These are phyloP conservation scores for Litchi chinensis DNA, from an alignment of 345 rosid species.

Conservation along the genomic window DNA sequence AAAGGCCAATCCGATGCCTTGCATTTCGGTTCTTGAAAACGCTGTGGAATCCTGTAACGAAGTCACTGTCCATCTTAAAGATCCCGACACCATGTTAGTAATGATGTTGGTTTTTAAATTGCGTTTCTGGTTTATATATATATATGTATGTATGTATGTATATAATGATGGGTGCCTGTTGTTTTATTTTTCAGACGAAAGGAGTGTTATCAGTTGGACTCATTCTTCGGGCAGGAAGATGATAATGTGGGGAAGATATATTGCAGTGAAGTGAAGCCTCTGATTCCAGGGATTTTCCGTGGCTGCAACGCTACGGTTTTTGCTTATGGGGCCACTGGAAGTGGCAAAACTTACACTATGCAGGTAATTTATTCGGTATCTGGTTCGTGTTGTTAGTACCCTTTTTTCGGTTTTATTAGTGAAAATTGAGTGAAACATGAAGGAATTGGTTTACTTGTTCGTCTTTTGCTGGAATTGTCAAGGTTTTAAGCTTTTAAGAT, in stretches of 20 bases:
- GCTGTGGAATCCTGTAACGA: slow-evolving; percentile 37
- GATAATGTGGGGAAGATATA: slow-evolving; percentile 66
- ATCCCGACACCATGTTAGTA: slow-evolving; percentile 66
- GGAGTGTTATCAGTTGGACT: slow-evolving; percentile 77
- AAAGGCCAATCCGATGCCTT: slow-evolving; percentile 32
- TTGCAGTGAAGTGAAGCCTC: slow-evolving; percentile 65
- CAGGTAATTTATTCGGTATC: slow-evolving; percentile 48
- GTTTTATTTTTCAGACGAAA: slow-evolving; percentile 50
- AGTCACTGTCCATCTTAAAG: slow-evolving; percentile 69
- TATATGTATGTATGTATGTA: too few relatives aligned
- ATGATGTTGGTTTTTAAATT: neutral
- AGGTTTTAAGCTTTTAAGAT: neutral
- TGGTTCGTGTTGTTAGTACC: neutral
- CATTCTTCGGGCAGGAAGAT: slow-evolving; percentile 69
- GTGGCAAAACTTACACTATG: slow-evolving; percentile 94
- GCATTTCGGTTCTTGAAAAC: slow-evolving; percentile 51
- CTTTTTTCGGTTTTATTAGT: neutral
- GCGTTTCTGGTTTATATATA: too few relatives aligned
- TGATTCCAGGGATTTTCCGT: slow-evolving; percentile 61
- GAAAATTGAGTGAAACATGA: neutral
- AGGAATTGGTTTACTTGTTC: neutral
- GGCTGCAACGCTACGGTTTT: slow-evolving; percentile 83
- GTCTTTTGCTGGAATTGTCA: neutral
- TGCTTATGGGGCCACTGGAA: slow-evolving; percentile 95
- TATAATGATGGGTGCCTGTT: slow-evolving; percentile 1